Conservation (phyloP, 2,329 filamentous ascomycete species). For the Ilyonectria sp. region DNA sequence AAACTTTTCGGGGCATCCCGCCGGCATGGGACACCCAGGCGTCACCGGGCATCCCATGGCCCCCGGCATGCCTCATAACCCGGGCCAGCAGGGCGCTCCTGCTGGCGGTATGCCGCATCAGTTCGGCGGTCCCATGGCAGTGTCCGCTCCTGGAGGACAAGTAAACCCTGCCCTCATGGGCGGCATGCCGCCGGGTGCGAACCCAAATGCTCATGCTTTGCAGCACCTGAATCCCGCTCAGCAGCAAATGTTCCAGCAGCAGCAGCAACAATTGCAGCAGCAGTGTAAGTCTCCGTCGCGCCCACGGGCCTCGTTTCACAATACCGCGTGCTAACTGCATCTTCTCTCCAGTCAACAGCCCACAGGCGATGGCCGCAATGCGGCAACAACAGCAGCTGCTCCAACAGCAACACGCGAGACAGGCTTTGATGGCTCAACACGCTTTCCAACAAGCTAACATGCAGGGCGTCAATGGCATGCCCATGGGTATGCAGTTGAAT, state of each 20-base stretch:
- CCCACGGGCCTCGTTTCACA: conserved; percentile 12
- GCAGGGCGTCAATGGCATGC: conserved; percentile 61
- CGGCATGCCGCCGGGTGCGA: conserved; percentile 79
- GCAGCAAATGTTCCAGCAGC: conserved; percentile 71
- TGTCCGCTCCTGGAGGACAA: conserved; percentile 79
- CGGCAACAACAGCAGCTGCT: conserved; percentile 71
- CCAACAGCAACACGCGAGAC: conserved; percentile 69
- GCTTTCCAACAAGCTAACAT: conserved; percentile 68
- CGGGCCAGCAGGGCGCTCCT: conserved; percentile 78
- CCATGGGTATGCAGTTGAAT: conserved; percentile 69
- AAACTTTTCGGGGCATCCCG: conserved; percentile 77
- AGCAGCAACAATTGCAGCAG: conserved; percentile 57
- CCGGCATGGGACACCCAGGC: conserved; percentile 80
- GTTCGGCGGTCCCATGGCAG: conserved; percentile 76
- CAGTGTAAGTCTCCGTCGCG: conserved; percentile 51
- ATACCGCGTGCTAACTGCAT: conserved; percentile 30
- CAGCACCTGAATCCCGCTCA: conserved; percentile 78
- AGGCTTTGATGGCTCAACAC: conserved; percentile 70
- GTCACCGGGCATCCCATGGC: conserved; percentile 77
- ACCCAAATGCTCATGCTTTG: conserved; percentile 78
- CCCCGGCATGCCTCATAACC: conserved; percentile 76
- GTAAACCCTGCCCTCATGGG: conserved; percentile 84
- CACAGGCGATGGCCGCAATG: conserved; percentile 57
- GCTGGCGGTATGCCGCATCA: conserved; percentile 77
- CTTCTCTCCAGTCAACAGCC: conserved; percentile 53